These are phyloP conservation scores for Carallia pectinifolia DNA, from an alignment of 345 rosid genomes.

Conservation along the genomic window DNA sequence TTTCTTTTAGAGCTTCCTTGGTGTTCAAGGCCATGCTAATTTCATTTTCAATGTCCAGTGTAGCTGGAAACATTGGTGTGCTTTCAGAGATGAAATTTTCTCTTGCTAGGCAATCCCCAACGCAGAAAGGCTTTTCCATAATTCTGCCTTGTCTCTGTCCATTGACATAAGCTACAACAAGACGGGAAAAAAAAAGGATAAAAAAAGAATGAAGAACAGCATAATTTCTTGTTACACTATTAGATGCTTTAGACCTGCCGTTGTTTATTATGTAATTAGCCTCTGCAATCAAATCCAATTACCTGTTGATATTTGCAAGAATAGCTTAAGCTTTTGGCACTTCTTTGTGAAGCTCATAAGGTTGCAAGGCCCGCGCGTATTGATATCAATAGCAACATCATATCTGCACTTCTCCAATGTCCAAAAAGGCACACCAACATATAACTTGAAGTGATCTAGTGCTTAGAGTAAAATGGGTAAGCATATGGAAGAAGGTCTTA, in stretches of 20 bases:
- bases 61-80: conserved; percentile 24
- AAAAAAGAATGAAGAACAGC: neutral
- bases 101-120: conserved; percentile 69
- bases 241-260: too few relatives aligned
- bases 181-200: neutral
- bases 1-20: conserved; percentile 33
- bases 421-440: neutral
- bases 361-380: conserved; percentile 67
- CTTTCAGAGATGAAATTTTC: conserved; percentile 47
- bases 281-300: neutral
- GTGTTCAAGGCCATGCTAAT: conserved; percentile 49
- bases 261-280: too few relatives aligned
- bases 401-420: conserved; percentile 43
- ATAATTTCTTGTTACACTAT: too few relatives aligned
- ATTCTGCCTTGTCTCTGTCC: conserved; percentile 92
- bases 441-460: neutral
- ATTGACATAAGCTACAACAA: conserved; percentile 73
- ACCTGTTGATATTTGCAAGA: conserved; percentile 81
- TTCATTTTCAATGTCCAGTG: conserved; percentile 63
- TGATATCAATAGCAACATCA: conserved; percentile 69
- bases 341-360: conserved; percentile 69
- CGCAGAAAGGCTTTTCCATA: conserved; percentile 72
- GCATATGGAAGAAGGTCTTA: neutral
- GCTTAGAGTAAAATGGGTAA: neutral
- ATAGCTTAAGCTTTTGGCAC: conserved; percentile 64